A percentile compares a stretch with the other conserved stretches of the same genome.
Evolutionary conservation across 116 monocot species (phyloP).

Genomic region (Papilionanthe hybrid): DNA sequence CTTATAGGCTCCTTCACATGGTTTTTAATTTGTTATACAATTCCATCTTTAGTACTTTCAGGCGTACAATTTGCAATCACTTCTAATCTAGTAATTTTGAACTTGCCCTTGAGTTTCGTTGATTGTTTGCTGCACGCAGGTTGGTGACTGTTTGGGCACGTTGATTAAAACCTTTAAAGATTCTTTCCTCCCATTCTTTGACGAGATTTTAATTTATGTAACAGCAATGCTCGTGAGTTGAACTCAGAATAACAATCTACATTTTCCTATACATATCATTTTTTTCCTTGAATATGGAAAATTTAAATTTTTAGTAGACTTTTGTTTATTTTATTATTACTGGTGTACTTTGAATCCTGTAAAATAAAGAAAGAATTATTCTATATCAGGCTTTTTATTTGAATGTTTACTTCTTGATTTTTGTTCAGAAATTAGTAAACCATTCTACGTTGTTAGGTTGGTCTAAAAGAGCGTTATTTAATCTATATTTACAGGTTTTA

Average conservation of each 20-base stretch:
- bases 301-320: neutral
- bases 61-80: neutral
- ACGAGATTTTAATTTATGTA: conserved; percentile 77
- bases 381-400: neutral
- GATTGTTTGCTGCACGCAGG: conserved; percentile 26
- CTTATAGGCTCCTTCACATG: no score
- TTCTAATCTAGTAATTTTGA: neutral
- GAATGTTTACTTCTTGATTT: neutral
- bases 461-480: neutral
- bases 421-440: neutral
- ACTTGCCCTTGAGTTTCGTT: neutral
- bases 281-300: neutral
- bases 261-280: neutral
- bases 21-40: neutral
- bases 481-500: neutral
- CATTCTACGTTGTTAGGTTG: neutral
- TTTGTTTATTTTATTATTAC: neutral
- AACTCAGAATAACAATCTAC: neutral
- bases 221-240: conserved; percentile 92
- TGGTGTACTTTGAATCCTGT: neutral
- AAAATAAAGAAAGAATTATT: neutral
- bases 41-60: neutral
- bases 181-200: conserved; percentile 92
- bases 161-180: conserved; percentile 89
- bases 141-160: conserved; percentile 85